These are phyloP conservation scores for Paracamarosporium sp. DNA, from an alignment of 2,329 filamentous ascomycete species.

Conservation along the genomic window DNA sequence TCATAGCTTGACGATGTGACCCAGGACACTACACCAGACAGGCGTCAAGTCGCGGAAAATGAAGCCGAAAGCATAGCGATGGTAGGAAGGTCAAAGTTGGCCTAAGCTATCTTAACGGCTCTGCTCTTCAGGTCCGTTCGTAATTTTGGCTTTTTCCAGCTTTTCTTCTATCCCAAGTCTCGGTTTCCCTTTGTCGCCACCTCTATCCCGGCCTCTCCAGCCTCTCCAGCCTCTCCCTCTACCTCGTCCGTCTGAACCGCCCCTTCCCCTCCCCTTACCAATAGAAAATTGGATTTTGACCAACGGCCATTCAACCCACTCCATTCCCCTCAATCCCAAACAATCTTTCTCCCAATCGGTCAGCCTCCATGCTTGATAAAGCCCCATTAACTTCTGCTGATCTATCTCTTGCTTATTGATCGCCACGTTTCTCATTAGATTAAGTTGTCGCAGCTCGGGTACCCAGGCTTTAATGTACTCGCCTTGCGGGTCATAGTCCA, in stretches of 20 bases:
- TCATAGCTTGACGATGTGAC: neutral
- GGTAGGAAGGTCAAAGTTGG: neutral
- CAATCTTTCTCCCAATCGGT: constrained; percentile 63
- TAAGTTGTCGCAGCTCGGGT: constrained; percentile 66
- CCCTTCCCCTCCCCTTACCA: constrained; percentile 34
- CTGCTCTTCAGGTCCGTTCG: neutral
- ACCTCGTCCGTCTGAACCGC: constrained; percentile 21
- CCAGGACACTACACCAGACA: too few species aligned
- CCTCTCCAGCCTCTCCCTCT: constrained; percentile 19
- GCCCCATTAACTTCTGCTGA: constrained; percentile 56
- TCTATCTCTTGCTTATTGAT: constrained; percentile 36
- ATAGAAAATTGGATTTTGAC: constrained; percentile 44
- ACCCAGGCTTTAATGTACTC: constrained; percentile 77
- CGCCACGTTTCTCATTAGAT: constrained; percentile 29
- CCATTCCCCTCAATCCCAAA: constrained; percentile 62
- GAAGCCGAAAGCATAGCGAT: neutral
- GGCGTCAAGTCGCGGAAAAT: neutral
- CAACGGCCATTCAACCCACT: constrained; percentile 70
- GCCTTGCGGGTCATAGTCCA: constrained; percentile 76
- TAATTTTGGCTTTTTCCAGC: neutral
- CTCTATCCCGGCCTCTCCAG: constrained; percentile 17
- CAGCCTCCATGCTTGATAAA: constrained; percentile 76
- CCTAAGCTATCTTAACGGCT: neutral
- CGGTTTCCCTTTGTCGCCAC: constrained; percentile 12
- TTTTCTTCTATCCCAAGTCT: constrained; percentile 17